These are phyloP conservation scores for Byssochlamys sp. DNA, from an alignment of 2,329 filamentous ascomycete species.

Conservation along the genomic window DNA sequence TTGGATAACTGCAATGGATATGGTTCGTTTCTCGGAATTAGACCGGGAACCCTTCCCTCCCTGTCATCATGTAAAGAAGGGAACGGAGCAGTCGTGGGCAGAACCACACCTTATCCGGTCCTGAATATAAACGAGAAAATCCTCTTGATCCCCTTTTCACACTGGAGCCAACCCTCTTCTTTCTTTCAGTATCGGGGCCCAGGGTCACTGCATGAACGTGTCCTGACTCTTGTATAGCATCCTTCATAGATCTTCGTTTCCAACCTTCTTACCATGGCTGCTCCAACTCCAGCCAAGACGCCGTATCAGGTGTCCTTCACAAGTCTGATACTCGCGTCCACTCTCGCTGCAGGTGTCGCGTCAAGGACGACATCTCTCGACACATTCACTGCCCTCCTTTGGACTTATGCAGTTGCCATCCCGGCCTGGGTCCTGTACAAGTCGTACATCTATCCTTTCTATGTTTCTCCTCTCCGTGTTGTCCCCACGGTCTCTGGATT, in stretches of 20 bases:
- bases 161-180: background rate
- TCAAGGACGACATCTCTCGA: constrained; percentile 5
- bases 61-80: background rate
- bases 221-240: background rate
- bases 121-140: background rate
- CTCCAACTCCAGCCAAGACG: constrained; percentile 1
- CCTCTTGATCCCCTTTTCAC: background rate
- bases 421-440: constrained; percentile 12
- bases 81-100: background rate
- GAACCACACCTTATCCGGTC: background rate
- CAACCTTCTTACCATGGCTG: constrained; percentile 2
- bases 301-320: constrained; percentile 8
- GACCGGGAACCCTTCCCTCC: background rate
- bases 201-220: background rate
- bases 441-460: constrained; percentile 31
- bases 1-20: background rate
- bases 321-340: constrained; percentile 8
- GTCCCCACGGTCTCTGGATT: constrained; percentile 33
- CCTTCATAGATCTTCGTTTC: background rate
- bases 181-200: background rate
- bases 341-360: constrained; percentile 5
- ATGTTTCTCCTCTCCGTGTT: constrained; percentile 35
- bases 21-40: background rate
- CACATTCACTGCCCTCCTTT: constrained; percentile 5
- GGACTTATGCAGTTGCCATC: constrained; percentile 8